Evolutionary conservation across 768 basidiomycete species (phyloP), one percentile per base, ranked within the genome.

Genomic region (Tulasnella sp.): DNA sequence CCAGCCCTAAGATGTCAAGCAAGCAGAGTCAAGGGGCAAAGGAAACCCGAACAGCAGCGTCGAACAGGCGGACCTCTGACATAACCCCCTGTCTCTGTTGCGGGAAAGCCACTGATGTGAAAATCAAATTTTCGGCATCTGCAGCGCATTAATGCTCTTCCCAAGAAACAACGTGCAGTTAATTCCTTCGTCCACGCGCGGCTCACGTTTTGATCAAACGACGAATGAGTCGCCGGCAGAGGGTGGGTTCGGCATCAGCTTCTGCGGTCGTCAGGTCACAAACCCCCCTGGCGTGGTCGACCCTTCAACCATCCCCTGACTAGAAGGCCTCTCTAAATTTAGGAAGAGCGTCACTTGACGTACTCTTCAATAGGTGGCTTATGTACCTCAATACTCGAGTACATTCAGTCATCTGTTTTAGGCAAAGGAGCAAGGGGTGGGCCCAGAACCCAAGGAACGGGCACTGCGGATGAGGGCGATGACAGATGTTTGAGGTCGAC

Each of bases 161-260:
- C 44, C 10, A 16, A 12, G 36, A 12, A 9, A 68, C 62, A 34
- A 34, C 62, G 62, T 62, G 58, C 58, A n/a, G 58, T n/a, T 31
- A 21, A 12, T 68, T 27, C 62, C 62, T 34, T 27, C 62, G 31
- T 68, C 62, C 62, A 68, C 62, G 62, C 36, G 62, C 62, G 31
- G 62, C 62, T 68, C 62, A 68, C 62, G 62, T 68, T 68, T 68
- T 68, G 62, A 68, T 68, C 31, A 36, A 68, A 68, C 27, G 31
- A 14, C n/a, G 7, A 10, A 68, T 52, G 52, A 12, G 52, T 10
- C 18, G 27, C 31, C 27, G 62, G 31, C 10, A 68, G 31, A 36
- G 9, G 62, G 62, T n/a, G n/a, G n/a, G n/a, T n/a, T n/a, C 62
- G 31, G 31, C 2, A 68, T 68, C 62, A 68, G 18, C 62, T 68